A percentile compares a stretch with the other conserved stretches of the same genome.
Evolutionary conservation across 805 yeast genomes (phyloP).

Genomic region (Dipodascopsis uninucleata): DNA sequence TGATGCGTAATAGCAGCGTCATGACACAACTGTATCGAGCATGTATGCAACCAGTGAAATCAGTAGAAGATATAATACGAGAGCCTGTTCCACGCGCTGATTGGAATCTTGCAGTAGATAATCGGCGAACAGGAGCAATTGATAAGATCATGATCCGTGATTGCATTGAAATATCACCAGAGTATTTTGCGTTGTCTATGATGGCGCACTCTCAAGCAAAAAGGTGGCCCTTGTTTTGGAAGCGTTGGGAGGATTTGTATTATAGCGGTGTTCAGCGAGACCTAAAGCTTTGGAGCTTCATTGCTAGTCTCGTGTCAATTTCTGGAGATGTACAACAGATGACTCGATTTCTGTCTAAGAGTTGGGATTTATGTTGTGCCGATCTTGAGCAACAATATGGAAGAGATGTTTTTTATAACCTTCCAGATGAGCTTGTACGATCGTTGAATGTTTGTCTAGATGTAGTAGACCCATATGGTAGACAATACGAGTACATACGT

Average conservation of each 20-base stretch:
- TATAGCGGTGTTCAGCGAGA: constrained; percentile 22
- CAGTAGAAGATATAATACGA: not conserved
- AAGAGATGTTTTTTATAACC: not conserved
- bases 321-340: constrained; percentile 30
- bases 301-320: constrained; percentile 33
- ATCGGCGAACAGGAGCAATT: constrained; percentile 11
- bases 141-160: constrained; percentile 16
- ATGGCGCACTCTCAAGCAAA: constrained; percentile 32
- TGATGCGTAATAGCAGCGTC: constrained; percentile 1
- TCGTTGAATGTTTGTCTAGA: constrained; percentile 11
- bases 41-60: constrained; percentile 24
- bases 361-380: constrained; percentile 12
- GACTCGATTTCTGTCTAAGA: constrained; percentile 7
- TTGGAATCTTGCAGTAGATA: constrained; percentile 4
- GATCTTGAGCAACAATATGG: constrained; percentile 4
- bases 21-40: constrained; percentile 17
- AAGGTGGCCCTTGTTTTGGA: constrained; percentile 35
- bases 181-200: constrained; percentile 29
- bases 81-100: constrained; percentile 1
- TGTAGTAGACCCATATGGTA: constrained; percentile 15
- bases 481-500: too few relatives aligned
- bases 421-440: constrained; percentile 4
- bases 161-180: constrained; percentile 16
- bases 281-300: constrained; percentile 25
- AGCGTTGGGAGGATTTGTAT: constrained; percentile 28